Conservation (phyloP, 2,329 filamentous ascomycete genomes). For the Rhinocladiella mackenziei region DNA sequence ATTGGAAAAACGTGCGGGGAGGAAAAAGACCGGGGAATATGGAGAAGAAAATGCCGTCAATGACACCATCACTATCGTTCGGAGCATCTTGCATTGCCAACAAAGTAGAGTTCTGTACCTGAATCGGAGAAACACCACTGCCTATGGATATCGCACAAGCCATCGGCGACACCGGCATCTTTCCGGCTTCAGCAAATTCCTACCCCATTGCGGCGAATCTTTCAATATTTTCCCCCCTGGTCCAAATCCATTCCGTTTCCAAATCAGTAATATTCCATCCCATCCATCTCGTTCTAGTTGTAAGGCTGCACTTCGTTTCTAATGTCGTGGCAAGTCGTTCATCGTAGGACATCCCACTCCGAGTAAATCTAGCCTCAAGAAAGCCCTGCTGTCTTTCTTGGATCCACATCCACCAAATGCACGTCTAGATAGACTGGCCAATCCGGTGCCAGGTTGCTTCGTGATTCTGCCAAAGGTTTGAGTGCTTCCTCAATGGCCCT, state of each 20-base stretch:
- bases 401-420: slow-evolving; percentile 39
- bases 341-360: not conserved
- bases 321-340: slow-evolving; percentile 3
- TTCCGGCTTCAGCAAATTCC: slow-evolving; percentile 11
- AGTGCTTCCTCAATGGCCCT: slow-evolving; percentile 38
- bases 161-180: slow-evolving; percentile 14
- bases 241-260: no score
- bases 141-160: no score
- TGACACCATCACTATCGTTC: not conserved
- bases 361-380: not conserved
- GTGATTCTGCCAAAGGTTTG: slow-evolving; percentile 23
- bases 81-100: slow-evolving; percentile 2
- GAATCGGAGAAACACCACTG: no score
- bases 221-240: not conserved
- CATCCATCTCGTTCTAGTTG: no score
- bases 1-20: no score
- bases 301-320: not conserved
- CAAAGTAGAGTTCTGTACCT: no score
- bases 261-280: not conserved
- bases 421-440: slow-evolving; percentile 43
- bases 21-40: no score
- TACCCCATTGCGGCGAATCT: not conserved
- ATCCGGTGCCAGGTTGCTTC: slow-evolving; percentile 42
- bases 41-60: no score
- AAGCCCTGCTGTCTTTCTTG: slow-evolving; percentile 19